Evolutionary conservation across 208 protist genomes (phyloP).

Genomic region (Trypanosomatidae sp.): DNA sequence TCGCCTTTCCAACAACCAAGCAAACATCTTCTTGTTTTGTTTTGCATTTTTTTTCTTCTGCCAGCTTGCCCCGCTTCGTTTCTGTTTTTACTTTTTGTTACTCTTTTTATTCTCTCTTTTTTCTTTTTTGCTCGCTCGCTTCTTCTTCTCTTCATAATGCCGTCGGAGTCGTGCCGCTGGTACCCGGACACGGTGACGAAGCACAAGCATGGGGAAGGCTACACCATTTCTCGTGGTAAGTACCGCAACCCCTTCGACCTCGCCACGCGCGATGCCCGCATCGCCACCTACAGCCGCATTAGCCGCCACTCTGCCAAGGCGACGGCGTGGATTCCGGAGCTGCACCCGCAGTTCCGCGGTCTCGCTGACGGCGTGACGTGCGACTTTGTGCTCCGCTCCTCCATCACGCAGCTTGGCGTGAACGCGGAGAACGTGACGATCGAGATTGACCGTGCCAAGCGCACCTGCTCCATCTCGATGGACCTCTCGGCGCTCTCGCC

Average conservation of each 20-base stretch:
- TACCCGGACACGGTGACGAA: conserved; percentile 83
- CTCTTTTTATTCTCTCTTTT: no score
- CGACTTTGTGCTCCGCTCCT: conserved; percentile 87
- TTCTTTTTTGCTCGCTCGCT: no score
- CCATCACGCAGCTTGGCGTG: conserved; percentile 90
- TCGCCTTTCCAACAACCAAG: no score
- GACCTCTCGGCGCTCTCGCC: conserved; percentile 74
- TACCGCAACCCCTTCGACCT: conserved; percentile 78
- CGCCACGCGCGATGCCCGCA: conserved; percentile 65
- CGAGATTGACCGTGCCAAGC: conserved; percentile 36
- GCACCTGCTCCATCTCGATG: conserved; percentile 44
- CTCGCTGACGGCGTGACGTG: conserved; percentile 50
- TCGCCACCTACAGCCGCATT: conserved; percentile 37
- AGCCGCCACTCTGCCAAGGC: conserved; percentile 36
- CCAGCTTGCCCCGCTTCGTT: no score
- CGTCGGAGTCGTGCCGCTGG: conserved; percentile 67
- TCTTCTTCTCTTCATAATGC: conserved; percentile 32
- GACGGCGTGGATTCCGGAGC: conserved; percentile 31
- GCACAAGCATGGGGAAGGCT: conserved; percentile 58
- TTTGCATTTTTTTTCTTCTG: no score
- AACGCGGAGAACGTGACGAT: conserved; percentile 73
- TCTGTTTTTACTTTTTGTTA: no score
- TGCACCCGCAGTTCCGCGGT: conserved; percentile 84
- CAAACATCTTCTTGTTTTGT: no score
- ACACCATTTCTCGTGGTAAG: conserved; percentile 60